A percentile compares a stretch with the other conserved stretches of the same genome.
Conservation (phyloP, 257 asterid genomes). For the Nicotiana tomentosiformis region DNA sequence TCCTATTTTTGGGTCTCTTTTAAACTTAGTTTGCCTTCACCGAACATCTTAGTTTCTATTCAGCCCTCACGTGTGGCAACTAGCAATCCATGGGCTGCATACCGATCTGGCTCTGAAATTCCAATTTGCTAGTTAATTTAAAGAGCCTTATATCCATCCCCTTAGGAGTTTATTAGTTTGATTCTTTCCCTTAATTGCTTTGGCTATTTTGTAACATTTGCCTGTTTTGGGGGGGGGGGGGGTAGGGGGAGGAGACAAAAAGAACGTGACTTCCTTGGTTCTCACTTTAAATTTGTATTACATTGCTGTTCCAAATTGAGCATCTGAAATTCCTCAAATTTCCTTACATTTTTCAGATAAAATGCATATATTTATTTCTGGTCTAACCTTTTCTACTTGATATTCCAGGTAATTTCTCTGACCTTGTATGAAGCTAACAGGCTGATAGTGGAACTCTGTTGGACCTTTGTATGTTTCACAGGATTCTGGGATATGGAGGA, state of each 20-base stretch:
- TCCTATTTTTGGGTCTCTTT: background rate
- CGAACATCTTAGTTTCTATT: background rate
- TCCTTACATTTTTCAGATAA: background rate
- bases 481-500: constrained; percentile 45
- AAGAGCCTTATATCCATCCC: background rate
- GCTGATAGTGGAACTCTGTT: constrained; percentile 62
- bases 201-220: background rate
- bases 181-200: background rate
- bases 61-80: background rate
- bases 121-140: background rate
- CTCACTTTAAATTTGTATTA: background rate
- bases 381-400: constrained; percentile 54
- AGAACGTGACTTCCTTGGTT: background rate
- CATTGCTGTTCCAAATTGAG: background rate
- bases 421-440: constrained; percentile 93
- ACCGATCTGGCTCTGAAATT: background rate
- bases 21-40: background rate
- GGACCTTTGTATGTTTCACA: constrained; percentile 58
- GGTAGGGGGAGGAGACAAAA: too few relatives aligned
- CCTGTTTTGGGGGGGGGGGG: background rate
- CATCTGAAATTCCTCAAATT: background rate
- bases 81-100: background rate
- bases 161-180: background rate
- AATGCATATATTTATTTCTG: background rate
- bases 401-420: constrained; percentile 99